phyloP scores from a whole-genome alignment of 208 protist genomes.

The Vickermania spadyakhi region DNA sequence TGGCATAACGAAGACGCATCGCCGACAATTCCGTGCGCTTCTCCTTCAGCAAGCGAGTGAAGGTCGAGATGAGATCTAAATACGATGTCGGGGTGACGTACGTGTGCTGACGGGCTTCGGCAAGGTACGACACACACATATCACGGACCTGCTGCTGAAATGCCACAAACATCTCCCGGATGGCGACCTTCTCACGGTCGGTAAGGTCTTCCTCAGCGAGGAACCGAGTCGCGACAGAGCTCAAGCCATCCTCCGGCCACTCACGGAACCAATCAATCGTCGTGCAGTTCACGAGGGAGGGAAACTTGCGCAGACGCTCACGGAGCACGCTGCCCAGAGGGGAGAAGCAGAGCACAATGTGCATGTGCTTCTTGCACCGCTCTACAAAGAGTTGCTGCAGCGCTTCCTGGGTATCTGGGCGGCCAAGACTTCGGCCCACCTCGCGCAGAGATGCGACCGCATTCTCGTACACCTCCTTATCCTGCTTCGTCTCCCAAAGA shows the following conservation, averaged over 20 bases:
- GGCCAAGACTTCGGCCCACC: slow-evolving; percentile 65
- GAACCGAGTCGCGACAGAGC: slow-evolving; percentile 83
- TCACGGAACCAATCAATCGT: slow-evolving; percentile 98
- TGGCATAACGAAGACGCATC: slow-evolving; percentile 82
- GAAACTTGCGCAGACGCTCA: slow-evolving; percentile 94
- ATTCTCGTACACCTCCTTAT: slow-evolving; percentile 86
- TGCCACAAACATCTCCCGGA: slow-evolving; percentile 86
- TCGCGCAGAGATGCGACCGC: slow-evolving; percentile 81
- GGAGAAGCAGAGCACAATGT: slow-evolving; percentile 96
- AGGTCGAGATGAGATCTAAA: slow-evolving; percentile 91
- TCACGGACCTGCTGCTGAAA: slow-evolving; percentile 90
- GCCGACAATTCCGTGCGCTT: slow-evolving; percentile 81
- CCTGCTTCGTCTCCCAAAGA: slow-evolving; percentile 90
- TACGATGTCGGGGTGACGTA: slow-evolving; percentile 97
- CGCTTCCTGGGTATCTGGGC: slow-evolving; percentile 76
- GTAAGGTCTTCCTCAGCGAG: slow-evolving; percentile 75
- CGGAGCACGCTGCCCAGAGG: slow-evolving; percentile 94
- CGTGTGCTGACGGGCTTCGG: slow-evolving; percentile 82
- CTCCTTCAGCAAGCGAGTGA: slow-evolving; percentile 77
- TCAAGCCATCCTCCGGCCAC: slow-evolving; percentile 95
- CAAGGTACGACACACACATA: slow-evolving; percentile 69
- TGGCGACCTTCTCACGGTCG: slow-evolving; percentile 40
- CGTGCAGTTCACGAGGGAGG: slow-evolving; percentile 97
- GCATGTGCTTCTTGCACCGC: slow-evolving; percentile 90
- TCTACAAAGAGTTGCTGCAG: slow-evolving; percentile 90